Conservation (phyloP, 2,329 filamentous ascomycete genomes). For the Fusarium udum region DNA sequence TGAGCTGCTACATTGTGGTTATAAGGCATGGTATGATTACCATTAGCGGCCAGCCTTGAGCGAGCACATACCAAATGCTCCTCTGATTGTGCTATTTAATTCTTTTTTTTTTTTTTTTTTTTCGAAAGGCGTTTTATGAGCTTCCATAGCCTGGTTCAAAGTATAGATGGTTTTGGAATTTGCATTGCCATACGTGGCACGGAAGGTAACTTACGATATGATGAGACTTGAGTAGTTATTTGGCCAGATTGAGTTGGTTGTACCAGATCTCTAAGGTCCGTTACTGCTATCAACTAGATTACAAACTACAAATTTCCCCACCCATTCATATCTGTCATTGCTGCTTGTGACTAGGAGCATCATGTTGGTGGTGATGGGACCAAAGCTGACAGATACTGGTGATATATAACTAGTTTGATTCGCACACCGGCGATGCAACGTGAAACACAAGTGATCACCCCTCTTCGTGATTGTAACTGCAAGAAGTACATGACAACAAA, state of each 20-base stretch:
- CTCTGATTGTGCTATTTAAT: conserved; percentile 18
- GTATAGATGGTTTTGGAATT: conserved; percentile 23
- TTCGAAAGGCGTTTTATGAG: conserved; percentile 15
- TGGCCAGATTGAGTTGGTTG: not conserved
- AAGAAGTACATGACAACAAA: not conserved
- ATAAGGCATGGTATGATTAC: conserved; percentile 1
- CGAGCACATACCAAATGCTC: not conserved
- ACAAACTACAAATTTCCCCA: conserved; percentile 4
- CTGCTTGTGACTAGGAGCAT: not conserved
- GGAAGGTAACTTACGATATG: conserved; percentile 25
- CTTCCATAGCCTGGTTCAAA: not conserved
- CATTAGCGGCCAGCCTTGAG: not conserved
- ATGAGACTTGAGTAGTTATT: conserved; percentile 20
- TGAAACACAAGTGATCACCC: not conserved
- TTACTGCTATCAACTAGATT: conserved; percentile 8
- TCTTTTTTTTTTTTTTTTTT: conserved; percentile 2
- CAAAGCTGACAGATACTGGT: not conserved
- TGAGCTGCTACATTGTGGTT: conserved; percentile 24
- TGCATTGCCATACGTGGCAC: conserved; percentile 30
- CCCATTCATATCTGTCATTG: not conserved
- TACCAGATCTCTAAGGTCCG: not conserved
- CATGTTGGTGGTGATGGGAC: not conserved
- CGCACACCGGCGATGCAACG: not conserved
- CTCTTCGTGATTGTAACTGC: not conserved
- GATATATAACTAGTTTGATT: not conserved